Conservation (phyloP, 2,329 filamentous ascomycete species). For the Nothopassalora personata region DNA sequence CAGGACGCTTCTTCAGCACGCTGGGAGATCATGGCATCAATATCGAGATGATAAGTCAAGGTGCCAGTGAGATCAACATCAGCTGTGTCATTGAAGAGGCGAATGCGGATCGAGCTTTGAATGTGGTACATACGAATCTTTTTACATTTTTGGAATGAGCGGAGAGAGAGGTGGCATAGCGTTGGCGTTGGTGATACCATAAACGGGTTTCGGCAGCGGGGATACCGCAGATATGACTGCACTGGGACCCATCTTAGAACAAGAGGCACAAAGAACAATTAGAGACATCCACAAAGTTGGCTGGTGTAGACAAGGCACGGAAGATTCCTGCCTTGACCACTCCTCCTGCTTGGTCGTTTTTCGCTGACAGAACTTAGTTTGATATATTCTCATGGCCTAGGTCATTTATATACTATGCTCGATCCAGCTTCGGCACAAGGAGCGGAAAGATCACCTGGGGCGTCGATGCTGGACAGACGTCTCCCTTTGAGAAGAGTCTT, state of each 20-base stretch:
- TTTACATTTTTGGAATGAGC: conserved; percentile 83
- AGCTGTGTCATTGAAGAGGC: conserved; percentile 92
- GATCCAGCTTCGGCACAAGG: no score
- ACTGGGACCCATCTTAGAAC: not conserved
- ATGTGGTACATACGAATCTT: conserved; percentile 90
- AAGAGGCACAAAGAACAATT: not conserved
- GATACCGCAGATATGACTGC: not conserved
- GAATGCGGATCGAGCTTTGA: conserved; percentile 89
- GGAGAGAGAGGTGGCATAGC: not conserved
- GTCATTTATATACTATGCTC: no score
- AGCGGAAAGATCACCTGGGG: no score
- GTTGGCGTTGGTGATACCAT: not conserved
- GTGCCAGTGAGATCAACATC: conserved; percentile 98
- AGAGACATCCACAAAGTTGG: not conserved
- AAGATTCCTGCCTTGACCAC: no score
- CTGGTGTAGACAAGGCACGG: no score
- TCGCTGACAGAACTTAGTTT: no score
- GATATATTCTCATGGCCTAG: no score
- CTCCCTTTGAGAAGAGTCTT: no score
- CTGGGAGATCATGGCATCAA: conserved; percentile 91
- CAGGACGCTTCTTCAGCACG: conserved; percentile 90
- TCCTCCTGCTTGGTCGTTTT: no score
- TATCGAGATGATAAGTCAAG: conserved; percentile 99
- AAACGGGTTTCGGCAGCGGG: not conserved
- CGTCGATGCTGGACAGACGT: no score